phyloP scores from a whole-genome alignment of 2,329 filamentous ascomycete genomes.

The Hymenoscyphus albidus region DNA sequence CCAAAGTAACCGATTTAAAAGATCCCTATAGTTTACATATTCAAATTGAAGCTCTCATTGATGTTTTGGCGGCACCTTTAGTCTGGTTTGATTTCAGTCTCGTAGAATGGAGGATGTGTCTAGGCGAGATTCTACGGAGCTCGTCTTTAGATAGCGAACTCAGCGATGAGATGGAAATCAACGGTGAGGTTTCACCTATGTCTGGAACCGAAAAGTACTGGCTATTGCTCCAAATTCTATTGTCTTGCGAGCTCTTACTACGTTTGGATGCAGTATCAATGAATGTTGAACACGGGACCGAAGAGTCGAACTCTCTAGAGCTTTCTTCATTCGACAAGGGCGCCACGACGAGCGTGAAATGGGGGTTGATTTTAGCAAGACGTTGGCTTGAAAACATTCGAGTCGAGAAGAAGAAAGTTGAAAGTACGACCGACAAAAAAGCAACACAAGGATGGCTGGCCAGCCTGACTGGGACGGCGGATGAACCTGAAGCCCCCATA shows the following conservation, averaged over 20 bases:
- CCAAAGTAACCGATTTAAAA: conserved; percentile 51
- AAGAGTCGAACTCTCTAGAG: conserved; percentile 51
- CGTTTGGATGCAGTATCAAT: conserved; percentile 61
- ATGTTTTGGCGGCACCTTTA: conserved; percentile 59
- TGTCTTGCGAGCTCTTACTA: conserved; percentile 62
- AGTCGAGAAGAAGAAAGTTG: conserved; percentile 44
- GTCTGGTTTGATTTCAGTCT: conserved; percentile 73
- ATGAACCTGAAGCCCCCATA: conserved; percentile 41
- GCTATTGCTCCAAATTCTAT: conserved; percentile 61
- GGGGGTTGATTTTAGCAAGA: conserved; percentile 62
- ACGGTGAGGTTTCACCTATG: conserved; percentile 47
- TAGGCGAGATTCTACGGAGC: conserved; percentile 70
- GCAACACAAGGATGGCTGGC: conserved; percentile 49
- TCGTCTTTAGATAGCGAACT: conserved; percentile 46
- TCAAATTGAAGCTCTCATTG: conserved; percentile 66
- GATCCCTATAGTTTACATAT: conserved; percentile 62
- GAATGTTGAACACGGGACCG: conserved; percentile 52
- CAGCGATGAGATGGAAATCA: conserved; percentile 50
- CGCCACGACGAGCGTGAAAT: conserved; percentile 59
- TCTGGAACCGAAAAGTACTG: conserved; percentile 62
- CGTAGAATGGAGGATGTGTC: conserved; percentile 69
- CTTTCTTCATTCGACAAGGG: conserved; percentile 59
- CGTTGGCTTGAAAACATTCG: conserved; percentile 67
- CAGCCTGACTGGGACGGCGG: conserved; percentile 45
- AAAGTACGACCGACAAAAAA: conserved; percentile 29